These are phyloP conservation scores for Coemansia sp. DNA, from an alignment of 192 early-diverging fungal genomes.

Conservation along the genomic window DNA sequence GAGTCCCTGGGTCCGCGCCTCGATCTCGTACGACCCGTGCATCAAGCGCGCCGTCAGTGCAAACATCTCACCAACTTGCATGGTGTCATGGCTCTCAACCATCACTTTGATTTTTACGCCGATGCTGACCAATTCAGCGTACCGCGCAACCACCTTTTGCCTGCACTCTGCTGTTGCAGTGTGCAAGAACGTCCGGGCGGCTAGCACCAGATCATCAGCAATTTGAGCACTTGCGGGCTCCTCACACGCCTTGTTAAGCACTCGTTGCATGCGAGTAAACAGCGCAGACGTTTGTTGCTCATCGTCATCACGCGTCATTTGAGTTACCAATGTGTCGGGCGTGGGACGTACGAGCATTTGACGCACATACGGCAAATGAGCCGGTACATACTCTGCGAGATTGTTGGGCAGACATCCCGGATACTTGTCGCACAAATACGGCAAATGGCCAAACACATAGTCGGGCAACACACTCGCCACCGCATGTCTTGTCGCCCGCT, in stretches of 20 bases:
- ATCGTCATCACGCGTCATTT: constrained; percentile 11
- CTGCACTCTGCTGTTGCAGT: background rate
- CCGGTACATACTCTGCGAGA: constrained; percentile 29
- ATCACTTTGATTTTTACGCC: constrained; percentile 3
- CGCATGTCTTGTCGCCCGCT: constrained; percentile 48
- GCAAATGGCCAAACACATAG: constrained; percentile 71
- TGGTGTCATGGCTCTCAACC: background rate
- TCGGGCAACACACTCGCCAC: constrained; percentile 63
- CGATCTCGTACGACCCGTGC: constrained; percentile 28
- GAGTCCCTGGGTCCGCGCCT: constrained; percentile 32
- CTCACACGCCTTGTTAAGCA: background rate
- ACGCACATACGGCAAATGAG: constrained; percentile 17
- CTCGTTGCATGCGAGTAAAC: background rate
- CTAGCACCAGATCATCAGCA: background rate
- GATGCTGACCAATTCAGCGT: background rate
- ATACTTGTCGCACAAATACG: constrained; percentile 74
- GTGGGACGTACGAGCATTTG: constrained; percentile 39
- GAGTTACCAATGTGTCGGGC: constrained; percentile 5
- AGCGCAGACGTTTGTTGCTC: background rate
- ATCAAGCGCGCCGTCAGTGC: constrained; percentile 18
- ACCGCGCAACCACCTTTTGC: background rate
- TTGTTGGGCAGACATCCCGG: constrained; percentile 33
- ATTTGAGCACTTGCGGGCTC: background rate
- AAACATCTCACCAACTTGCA: background rate
- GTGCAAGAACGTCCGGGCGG: background rate